Percentiles rank a stretch among this genome's conserved stretches.
These are phyloP conservation scores for Diaporthe vaccinii DNA, from an alignment of 2,329 filamentous ascomycete genomes.

Conservation along the genomic window DNA sequence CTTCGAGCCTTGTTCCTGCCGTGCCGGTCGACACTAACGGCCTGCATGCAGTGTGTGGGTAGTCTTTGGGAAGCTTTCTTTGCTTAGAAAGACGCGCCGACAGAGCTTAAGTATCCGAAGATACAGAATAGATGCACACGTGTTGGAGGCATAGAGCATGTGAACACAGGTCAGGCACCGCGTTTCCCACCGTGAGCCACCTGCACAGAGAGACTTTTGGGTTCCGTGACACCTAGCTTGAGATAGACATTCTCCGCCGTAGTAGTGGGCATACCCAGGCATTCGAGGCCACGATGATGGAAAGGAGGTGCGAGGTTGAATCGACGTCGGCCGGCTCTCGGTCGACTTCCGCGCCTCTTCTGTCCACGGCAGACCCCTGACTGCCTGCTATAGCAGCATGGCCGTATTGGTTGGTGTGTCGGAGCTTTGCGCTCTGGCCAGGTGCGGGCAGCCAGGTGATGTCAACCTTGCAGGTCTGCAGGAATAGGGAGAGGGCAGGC, in stretches of 20 bases:
- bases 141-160: not conserved
- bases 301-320: slow-evolving; percentile 16
- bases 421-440: slow-evolving; percentile 19
- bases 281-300: slow-evolving; percentile 4
- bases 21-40: slow-evolving; percentile 30
- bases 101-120: not conserved
- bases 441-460: slow-evolving; percentile 21
- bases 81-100: not conserved
- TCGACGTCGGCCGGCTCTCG: slow-evolving; percentile 29
- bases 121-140: not conserved
- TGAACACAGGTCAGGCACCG: not conserved
- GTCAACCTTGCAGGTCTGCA: slow-evolving; percentile 35
- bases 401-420: slow-evolving; percentile 18
- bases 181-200: not conserved
- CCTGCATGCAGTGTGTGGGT: slow-evolving; percentile 15
- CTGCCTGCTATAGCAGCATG: slow-evolving; percentile 15
- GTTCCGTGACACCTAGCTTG: not conserved
- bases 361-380: slow-evolving; percentile 13
- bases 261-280: not conserved
- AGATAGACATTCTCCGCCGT: not conserved
- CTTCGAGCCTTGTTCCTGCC: slow-evolving; percentile 27
- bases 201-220: not conserved
- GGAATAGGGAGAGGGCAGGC: slow-evolving; percentile 29
- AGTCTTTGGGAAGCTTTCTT: not conserved
- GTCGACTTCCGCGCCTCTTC: slow-evolving; percentile 21